Base-by-base conservation (phyloP, 192 early-diverging fungal genomes). In the Coemansia guatemalensis region DNA sequence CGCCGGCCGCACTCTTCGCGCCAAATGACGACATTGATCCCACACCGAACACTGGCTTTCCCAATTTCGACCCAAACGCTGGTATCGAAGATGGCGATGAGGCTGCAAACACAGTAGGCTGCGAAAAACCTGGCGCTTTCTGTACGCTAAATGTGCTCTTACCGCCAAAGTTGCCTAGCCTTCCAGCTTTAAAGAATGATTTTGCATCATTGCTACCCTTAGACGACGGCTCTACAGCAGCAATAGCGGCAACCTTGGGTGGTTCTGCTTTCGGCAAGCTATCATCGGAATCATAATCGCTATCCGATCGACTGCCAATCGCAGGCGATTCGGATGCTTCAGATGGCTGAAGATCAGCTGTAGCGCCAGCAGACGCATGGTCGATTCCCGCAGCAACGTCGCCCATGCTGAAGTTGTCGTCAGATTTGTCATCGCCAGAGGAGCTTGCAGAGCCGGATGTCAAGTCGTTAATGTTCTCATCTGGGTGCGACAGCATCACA, bases 11-110 rank as follows among this genome's bases (percentile, higher is more conserved):
- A 39, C 61, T 49, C 52, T 53, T 64, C 30, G 54, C 55, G 23
- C 53, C 64, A 58, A 56, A 63, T 24, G 56, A 62, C 6, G 75
- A 65, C 69, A 72, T 72, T 20, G 75, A 78, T 1, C 58, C 58
- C 12, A 78, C 66, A 8, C 75, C 75, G 68, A 78, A 78, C 21
- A 63, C 75, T 21, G 75, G 75, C 21, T 67, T 64, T 32, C 65
- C 69, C 41, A 78, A 47, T 27, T 69, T 72, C 12, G 48, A 12
- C 5, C 75, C 75, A 78, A 78, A 78, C 27, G 32, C 66, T 2
- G 59, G 63, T 5, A 57, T 39, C 6, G 66, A 5, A 12, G 59
- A 20, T 17, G 26, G 27, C 30, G 51, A 24, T 14, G 53, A 22
- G 3, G 49, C 14, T 18, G 74, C 58, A 52, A 78, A 78, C 3